A percentile compares a stretch with the other conserved stretches of the same genome.
Evolutionary conservation across 2,329 filamentous ascomycete genomes (phyloP).

Genomic region (Zopfia rhizophila): DNA sequence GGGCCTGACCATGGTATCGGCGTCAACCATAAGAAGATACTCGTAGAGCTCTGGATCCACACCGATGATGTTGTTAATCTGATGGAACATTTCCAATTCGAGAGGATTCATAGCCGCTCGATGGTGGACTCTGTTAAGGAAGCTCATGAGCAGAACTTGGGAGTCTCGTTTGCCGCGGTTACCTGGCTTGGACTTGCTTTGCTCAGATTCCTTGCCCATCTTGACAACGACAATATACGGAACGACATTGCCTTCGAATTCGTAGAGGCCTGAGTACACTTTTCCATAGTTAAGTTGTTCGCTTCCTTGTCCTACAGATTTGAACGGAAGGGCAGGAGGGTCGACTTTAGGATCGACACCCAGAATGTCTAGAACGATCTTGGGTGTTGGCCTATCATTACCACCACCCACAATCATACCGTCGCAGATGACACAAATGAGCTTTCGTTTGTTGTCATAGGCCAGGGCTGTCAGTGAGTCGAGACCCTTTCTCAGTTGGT

Average conservation of each 20-base stretch:
- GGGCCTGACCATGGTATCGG: slow-evolving; percentile 92
- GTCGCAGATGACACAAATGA: slow-evolving; percentile 96
- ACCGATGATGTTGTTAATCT: slow-evolving; percentile 99
- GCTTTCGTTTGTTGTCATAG: slow-evolving; percentile 98
- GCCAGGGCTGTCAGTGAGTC: slow-evolving; percentile 94
- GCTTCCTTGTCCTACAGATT: slow-evolving; percentile 86
- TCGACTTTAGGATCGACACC: slow-evolving; percentile 97
- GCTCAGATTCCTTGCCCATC: slow-evolving; percentile 96
- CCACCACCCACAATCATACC: slow-evolving; percentile 96
- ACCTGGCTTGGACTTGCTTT: slow-evolving; percentile 88
- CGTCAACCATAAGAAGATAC: slow-evolving; percentile 96
- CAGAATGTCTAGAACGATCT: slow-evolving; percentile 96
- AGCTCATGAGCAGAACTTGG: slow-evolving; percentile 94
- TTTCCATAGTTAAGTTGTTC: slow-evolving; percentile 98
- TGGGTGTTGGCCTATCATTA: slow-evolving; percentile 95
- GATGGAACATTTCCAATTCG: slow-evolving; percentile 98
- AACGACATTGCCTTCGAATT: slow-evolving; percentile 96
- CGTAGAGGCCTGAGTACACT: slow-evolving; percentile 97
- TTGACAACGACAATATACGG: slow-evolving; percentile 97
- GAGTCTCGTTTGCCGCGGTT: slow-evolving; percentile 99
- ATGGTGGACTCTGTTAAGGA: slow-evolving; percentile 97
- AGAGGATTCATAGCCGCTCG: slow-evolving; percentile 93
- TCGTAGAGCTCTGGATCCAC: slow-evolving; percentile 98
- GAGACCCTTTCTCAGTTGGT: slow-evolving; percentile 89
- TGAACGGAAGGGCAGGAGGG: slow-evolving; percentile 92